A percentile compares a stretch with the other conserved stretches of the same genome.
Evolutionary conservation across 768 basidiomycete genomes (phyloP).

Genomic region (Obba rivulosa): DNA sequence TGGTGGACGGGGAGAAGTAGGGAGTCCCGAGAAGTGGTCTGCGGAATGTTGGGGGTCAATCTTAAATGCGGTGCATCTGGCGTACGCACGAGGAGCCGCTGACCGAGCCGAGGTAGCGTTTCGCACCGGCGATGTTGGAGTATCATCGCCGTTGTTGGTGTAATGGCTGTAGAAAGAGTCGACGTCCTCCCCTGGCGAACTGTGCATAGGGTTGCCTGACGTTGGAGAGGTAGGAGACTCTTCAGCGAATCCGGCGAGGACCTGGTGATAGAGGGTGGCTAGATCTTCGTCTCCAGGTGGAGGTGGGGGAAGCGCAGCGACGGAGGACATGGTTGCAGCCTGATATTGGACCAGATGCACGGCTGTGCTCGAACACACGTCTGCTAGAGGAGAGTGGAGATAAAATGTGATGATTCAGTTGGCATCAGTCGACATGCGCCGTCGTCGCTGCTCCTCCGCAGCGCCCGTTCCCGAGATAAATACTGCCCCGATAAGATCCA

Average conservation of each 20-base stretch:
- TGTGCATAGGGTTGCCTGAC: conserved; percentile 13
- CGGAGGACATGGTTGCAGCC: conserved; percentile 30
- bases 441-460: neutral
- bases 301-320: conserved; percentile 29
- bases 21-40: conserved; percentile 13
- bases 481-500: neutral
- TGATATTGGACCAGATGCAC: too few species aligned
- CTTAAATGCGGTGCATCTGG: conserved; percentile 11
- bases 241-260: conserved; percentile 63
- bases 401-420: too few species aligned
- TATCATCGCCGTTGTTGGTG: conserved; percentile 19
- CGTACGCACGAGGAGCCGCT: conserved; percentile 12
- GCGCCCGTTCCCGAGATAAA: neutral
- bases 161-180: conserved; percentile 20
- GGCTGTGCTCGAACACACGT: too few species aligned
- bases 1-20: conserved; percentile 15
- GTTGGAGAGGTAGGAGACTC: conserved; percentile 29
- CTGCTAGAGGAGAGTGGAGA: too few species aligned
- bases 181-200: conserved; percentile 17
- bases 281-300: conserved; percentile 65
- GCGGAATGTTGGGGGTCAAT: conserved; percentile 6
- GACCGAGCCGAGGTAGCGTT: conserved; percentile 11
- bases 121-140: conserved; percentile 11
- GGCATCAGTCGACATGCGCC: too few species aligned
- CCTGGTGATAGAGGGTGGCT: conserved; percentile 70